These are phyloP conservation scores for Dactylellina haptotyla DNA, from an alignment of 2,329 filamentous ascomycete species.

Conservation along the genomic window DNA sequence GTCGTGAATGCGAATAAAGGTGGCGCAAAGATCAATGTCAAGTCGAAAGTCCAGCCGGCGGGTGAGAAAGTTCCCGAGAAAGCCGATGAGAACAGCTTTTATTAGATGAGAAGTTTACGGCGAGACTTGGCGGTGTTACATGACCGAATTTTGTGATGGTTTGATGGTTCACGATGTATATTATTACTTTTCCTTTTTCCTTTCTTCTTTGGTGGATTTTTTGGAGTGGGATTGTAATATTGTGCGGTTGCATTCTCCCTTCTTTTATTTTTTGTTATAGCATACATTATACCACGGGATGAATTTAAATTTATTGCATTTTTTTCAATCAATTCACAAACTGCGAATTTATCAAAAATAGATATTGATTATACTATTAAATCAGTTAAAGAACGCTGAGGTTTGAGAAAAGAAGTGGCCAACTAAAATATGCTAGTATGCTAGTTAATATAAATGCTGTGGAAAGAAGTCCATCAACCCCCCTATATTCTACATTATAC, in stretches of 20 bases:
- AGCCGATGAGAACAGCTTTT: background rate
- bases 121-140: background rate
- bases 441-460: background rate
- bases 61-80: background rate
- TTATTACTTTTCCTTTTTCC: background rate
- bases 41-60: background rate
- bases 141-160: background rate
- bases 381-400: too few species aligned
- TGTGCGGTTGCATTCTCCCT: slow-evolving; percentile 1
- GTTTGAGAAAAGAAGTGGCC: background rate
- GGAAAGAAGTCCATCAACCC: background rate
- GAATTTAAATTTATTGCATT: background rate
- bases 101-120: background rate
- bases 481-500: background rate
- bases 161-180: background rate
- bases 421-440: background rate
- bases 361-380: too few species aligned
- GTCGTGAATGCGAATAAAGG: background rate
- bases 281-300: slow-evolving; percentile 19
- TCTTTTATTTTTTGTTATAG: background rate
- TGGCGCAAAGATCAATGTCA: background rate
- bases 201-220: background rate
- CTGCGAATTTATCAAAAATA: too few species aligned
- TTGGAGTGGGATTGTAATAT: slow-evolving; percentile 1
- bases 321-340: too few species aligned